These are phyloP conservation scores for Erythrobasidium hasegawianum DNA, from an alignment of 1,284 basidiomycete species.

Conservation along the genomic window DNA sequence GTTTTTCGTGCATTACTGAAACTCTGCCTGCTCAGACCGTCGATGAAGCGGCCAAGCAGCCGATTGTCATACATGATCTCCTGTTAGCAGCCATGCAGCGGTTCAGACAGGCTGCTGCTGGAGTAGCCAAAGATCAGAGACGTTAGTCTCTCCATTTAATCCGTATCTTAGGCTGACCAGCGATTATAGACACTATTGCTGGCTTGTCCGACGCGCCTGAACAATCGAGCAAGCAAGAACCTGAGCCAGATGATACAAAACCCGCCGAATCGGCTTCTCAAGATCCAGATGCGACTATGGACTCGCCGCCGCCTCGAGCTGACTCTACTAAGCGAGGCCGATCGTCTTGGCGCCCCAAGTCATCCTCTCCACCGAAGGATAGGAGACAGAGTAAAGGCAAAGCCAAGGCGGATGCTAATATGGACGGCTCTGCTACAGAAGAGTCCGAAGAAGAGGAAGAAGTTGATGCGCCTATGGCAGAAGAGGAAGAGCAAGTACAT, in stretches of 20 bases:
- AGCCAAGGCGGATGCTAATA: background rate
- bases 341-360: background rate
- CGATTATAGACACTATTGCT: background rate
- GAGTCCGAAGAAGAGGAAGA: background rate
- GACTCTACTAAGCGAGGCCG: background rate
- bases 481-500: background rate
- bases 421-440: background rate
- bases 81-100: slow-evolving; percentile 23
- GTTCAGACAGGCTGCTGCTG: slow-evolving; percentile 3
- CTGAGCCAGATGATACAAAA: slow-evolving; percentile 1
- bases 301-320: background rate
- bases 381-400: background rate
- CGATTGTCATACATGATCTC: background rate
- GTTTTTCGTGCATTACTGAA: no score
- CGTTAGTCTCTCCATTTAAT: slow-evolving; percentile 1
- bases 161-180: background rate
- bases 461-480: background rate
- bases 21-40: background rate
- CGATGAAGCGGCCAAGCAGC: slow-evolving; percentile 11
- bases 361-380: background rate
- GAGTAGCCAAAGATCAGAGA: slow-evolving; percentile 4
- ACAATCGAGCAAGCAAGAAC: background rate
- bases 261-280: background rate
- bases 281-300: background rate
- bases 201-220: background rate